Base-by-base conservation (phyloP, 768 basidiomycete species). In the Rhodocollybia butyracea region DNA sequence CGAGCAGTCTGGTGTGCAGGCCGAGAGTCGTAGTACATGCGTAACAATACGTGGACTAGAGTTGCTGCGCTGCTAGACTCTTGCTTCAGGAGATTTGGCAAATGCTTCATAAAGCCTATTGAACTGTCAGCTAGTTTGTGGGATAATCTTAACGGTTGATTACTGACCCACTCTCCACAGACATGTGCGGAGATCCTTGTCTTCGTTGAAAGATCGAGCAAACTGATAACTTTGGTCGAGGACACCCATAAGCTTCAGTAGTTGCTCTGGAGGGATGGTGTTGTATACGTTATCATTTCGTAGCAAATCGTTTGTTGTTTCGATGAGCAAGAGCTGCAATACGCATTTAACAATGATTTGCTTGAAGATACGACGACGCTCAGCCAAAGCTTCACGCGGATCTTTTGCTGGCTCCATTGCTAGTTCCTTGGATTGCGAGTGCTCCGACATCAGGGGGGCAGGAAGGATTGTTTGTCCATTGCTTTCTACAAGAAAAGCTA, bases 281-380 rank as follows among this genome's bases (percentile, higher is more conserved):
- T 76, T 80, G 73, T 98, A 98, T 43, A 99, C 91, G 38, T 89
- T 84, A 57, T 92, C 80, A 65, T 96, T 98, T 57, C 94, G 90
- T 30, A 99, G 79, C 22, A 99, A 77, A 61, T 98, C 97, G 64
- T 94, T 94, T 2, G 95, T 96, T 6, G 92, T 98, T 73, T 99
- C 97, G 60, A 99, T 98, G 34, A 99, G 80, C 52, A 98, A 78
- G 21, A 99, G 74, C 64, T 99, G 97, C 29, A 99, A 81, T 21
- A 99, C 97, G 69, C 97, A 99, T 88, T 98, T 98, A 61, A 98
- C 94, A 58, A 99, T 98, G 72, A 99, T 98, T 69, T 98, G 97
- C 67, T 94, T 91, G 84, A 99, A 99, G 54, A 91, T 83, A 40
- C 86, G 82, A 42, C 91, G 85, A 52, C 94, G 86, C 60, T 89